These are phyloP conservation scores for Friedmanniomyces endolithicus DNA, from an alignment of 495 filamentous ascomycete species.

Conservation along the genomic window DNA sequence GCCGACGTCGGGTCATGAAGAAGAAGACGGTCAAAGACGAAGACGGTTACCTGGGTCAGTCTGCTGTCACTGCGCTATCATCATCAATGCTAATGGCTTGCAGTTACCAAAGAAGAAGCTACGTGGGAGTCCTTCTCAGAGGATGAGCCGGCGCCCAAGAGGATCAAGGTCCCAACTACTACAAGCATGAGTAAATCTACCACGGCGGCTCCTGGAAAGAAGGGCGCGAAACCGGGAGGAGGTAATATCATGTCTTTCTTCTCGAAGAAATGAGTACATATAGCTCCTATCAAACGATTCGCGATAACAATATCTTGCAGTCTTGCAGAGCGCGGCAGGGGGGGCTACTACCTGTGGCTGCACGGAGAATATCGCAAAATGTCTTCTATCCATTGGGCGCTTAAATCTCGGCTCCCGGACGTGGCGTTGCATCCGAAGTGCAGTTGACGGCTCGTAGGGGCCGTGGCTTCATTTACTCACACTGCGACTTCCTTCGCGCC, in stretches of 20 bases:
- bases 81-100: slow-evolving; percentile 5
- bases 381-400: too few species aligned
- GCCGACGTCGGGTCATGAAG: slow-evolving; percentile 71
- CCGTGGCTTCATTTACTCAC: too few species aligned
- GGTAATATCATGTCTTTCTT: slow-evolving; percentile 95
- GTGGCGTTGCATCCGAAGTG: too few species aligned
- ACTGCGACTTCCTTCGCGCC: too few species aligned
- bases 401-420: too few species aligned
- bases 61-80: not conserved
- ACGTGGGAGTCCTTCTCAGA: slow-evolving; percentile 94
- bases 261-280: slow-evolving; percentile 52
- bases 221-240: slow-evolving; percentile 53
- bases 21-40: slow-evolving; percentile 86
- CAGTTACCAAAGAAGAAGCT: slow-evolving; percentile 79
- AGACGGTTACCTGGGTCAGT: slow-evolving; percentile 79
- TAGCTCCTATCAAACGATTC: not conserved
- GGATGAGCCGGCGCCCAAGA: slow-evolving; percentile 66
- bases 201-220: slow-evolving; percentile 36
- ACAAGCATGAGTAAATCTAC: slow-evolving; percentile 17
- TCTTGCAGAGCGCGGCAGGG: slow-evolving; percentile 26
- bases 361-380: too few species aligned
- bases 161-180: slow-evolving; percentile 40
- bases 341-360: too few species aligned
- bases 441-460: too few species aligned
- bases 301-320: not conserved